These are phyloP conservation scores for Prunus davidiana DNA, from an alignment of 306 rosid genomes.

Conservation along the genomic window DNA sequence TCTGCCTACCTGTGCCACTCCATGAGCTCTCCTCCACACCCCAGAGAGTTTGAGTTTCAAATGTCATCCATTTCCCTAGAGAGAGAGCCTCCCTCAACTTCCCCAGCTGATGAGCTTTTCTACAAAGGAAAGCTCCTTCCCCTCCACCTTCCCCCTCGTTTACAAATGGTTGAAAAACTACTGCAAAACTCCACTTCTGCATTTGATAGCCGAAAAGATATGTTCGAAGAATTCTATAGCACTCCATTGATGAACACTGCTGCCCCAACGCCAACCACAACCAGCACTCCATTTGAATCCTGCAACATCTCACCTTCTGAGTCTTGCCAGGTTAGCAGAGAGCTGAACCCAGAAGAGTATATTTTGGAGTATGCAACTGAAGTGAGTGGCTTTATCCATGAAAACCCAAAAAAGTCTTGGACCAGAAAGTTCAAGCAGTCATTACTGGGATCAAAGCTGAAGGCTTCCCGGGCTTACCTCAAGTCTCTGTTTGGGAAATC, in stretches of 20 bases:
- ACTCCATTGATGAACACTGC: constrained; percentile 68
- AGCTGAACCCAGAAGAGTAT: constrained; percentile 60
- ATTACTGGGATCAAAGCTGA: constrained; percentile 69
- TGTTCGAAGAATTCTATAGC: constrained; percentile 62
- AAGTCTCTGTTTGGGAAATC: constrained; percentile 80
- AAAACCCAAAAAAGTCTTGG: constrained; percentile 66
- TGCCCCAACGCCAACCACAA: constrained; percentile 57
- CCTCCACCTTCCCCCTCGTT: constrained; percentile 89
- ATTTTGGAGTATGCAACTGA: constrained; percentile 35
- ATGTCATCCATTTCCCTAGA: constrained; percentile 67
- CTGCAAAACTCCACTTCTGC: constrained; percentile 47
- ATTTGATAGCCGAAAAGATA: constrained; percentile 26
- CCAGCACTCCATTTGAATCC: constrained; percentile 81
- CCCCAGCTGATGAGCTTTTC: constrained; percentile 99
- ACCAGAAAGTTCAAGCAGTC: constrained; percentile 72
- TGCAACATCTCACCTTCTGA: constrained; percentile 80
- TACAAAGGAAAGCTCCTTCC: constrained; percentile 98
- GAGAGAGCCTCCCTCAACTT: constrained; percentile 56
- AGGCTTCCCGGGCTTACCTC: constrained; percentile 83
- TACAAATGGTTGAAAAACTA: constrained; percentile 85
- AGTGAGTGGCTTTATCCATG: constrained; percentile 29
- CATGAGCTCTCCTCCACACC: constrained; percentile 39
- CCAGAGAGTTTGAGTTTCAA: constrained; percentile 95
- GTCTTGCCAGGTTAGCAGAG: constrained; percentile 75
- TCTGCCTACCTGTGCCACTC: constrained; percentile 49